A percentile compares a stretch with the other conserved stretches of the same genome.
Conservation (phyloP, 768 basidiomycete genomes). For the Brasilioporus rufonigricans region DNA sequence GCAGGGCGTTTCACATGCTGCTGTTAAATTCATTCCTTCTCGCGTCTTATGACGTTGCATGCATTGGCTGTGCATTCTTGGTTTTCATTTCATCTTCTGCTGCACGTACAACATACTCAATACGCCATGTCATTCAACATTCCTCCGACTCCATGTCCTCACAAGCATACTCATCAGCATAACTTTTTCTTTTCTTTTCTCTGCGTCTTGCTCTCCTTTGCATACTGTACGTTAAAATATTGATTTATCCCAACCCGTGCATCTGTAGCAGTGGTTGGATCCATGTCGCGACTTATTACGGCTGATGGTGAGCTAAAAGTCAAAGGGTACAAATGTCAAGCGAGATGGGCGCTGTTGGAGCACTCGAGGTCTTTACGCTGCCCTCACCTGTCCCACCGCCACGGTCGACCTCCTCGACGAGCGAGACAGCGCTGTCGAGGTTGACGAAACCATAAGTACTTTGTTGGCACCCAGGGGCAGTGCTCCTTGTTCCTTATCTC, state of each 20-base stretch:
- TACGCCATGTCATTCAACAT: slow-evolving; percentile 32
- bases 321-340: slow-evolving; percentile 6
- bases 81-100: slow-evolving; percentile 26
- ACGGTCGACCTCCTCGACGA: not conserved
- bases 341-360: slow-evolving; percentile 23
- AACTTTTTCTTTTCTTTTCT: slow-evolving; percentile 10
- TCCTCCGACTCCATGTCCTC: slow-evolving; percentile 20
- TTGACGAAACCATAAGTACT: slow-evolving; percentile 1
- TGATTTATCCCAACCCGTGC: slow-evolving; percentile 12
- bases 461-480: too few species aligned
- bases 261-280: slow-evolving; percentile 12
- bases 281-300: not conserved
- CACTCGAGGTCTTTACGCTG: not conserved
- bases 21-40: slow-evolving; percentile 51
- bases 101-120: slow-evolving; percentile 30
- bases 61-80: slow-evolving; percentile 17
- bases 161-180: slow-evolving; percentile 33
- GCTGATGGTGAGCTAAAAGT: not conserved
- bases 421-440: not conserved
- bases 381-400: not conserved
- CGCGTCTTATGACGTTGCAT: slow-evolving; percentile 26
- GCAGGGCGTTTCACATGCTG: slow-evolving; percentile 48
- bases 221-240: slow-evolving; percentile 49
- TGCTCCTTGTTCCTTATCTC: not conserved
- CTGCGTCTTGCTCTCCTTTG: slow-evolving; percentile 27